Percentiles rank a stretch among this genome's conserved stretches.
Evolutionary conservation across 805 yeast genomes (phyloP).

Genomic region (Saccharomycopsis fodiens): DNA sequence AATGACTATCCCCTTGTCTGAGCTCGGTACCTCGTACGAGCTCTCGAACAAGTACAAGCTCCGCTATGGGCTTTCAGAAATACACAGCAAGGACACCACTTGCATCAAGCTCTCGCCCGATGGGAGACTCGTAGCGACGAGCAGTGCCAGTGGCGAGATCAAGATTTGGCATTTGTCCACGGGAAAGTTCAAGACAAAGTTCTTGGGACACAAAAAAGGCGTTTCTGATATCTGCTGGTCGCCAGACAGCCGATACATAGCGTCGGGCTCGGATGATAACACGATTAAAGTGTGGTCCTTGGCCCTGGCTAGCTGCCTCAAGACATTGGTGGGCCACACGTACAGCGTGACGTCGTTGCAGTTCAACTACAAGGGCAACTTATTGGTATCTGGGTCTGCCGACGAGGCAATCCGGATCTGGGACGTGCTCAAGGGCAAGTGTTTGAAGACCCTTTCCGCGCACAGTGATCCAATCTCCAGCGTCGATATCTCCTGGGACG

Average conservation of each 20-base stretch:
- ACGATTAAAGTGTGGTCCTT: conserved; percentile 71
- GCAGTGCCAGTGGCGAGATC: conserved; percentile 51
- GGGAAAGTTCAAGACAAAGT: conserved; percentile 29
- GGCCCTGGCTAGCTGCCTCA: conserved; percentile 34
- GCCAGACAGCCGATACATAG: conserved; percentile 63
- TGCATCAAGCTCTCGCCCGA: conserved; percentile 24
- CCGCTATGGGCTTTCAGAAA: conserved; percentile 2
- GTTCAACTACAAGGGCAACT: conserved; percentile 68
- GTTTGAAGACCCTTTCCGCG: conserved; percentile 77
- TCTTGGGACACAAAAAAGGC: conserved; percentile 59
- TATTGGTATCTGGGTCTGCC: conserved; percentile 73
- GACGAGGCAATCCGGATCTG: conserved; percentile 90
- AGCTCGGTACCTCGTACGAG: not conserved
- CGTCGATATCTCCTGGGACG: conserved; percentile 67
- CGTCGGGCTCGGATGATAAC: conserved; percentile 82
- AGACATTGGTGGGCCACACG: conserved; percentile 65
- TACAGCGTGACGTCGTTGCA: conserved; percentile 70
- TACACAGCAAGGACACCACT: conserved; percentile 8
- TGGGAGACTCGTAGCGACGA: conserved; percentile 48
- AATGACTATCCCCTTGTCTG: not conserved
- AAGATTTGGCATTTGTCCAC: conserved; percentile 45
- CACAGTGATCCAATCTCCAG: conserved; percentile 87
- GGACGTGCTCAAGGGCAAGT: conserved; percentile 69
- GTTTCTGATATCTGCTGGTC: conserved; percentile 74
- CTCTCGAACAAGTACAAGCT: conserved; percentile 6